Evolutionary conservation across 768 basidiomycete species (phyloP), one percentile per base, ranked within the genome.

Genomic region (Mycena kentingensis): DNA sequence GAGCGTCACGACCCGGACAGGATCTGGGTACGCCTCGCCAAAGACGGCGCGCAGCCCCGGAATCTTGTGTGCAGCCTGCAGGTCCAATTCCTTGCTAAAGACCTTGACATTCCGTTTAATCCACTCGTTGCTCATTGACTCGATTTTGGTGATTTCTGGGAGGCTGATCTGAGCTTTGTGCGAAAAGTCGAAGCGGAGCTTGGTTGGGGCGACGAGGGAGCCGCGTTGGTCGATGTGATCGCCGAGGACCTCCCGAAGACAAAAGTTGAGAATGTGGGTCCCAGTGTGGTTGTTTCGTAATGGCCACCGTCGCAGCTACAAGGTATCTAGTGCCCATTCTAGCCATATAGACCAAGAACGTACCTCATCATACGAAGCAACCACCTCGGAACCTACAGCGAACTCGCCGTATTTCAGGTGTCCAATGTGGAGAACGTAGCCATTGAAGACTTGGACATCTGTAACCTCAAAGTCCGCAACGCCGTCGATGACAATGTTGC

Each of bases 191-290:
- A 99, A 99, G 16, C 97, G 92, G 22, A 99, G 82, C 70, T 97
- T 98, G 21, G 86, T 84, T 0, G 94, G 93, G 1, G 97, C 94
- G 57, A 99, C 97, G 39, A 99, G 83, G 3, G 97, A 98, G 27
- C 97, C 97, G 67, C 91, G 97, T 68, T 99, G 97, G 69, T 98
- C 97, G 54, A 98, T 88, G 64, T 98, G 97, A 67, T 98, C 94
- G 22, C 97, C 97, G 11, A 98, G 84, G 11, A 93, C 83, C 65
- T 98, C 97, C 29, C 97, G 89, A 3, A 99, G 82, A 47, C 77
- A 83, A 65, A 79, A 99, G 76, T 99, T 99, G 62, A 99, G 88
- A 62, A 99, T 97, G 67, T 99, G 97, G 0, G 97, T 99, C 19
- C 88, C 97, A 24, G 97, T 98, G 73, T 99, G 97, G 65, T 99